Percentiles rank a stretch among this genome's conserved stretches.
Conservation (phyloP, 1,284 basidiomycete species). For the Pseudozyma sp. region DNA sequence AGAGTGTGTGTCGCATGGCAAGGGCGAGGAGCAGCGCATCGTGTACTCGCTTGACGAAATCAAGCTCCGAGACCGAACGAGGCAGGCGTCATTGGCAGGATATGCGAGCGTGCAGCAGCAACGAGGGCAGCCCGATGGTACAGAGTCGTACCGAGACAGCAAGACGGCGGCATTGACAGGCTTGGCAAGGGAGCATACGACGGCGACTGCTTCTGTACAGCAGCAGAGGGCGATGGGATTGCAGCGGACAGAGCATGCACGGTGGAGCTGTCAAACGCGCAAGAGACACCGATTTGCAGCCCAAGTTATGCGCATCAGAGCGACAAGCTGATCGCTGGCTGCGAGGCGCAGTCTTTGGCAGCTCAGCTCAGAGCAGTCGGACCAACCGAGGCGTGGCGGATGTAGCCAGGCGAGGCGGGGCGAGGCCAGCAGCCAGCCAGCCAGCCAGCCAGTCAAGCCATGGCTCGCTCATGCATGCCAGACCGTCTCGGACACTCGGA, state of each 20-base stretch:
- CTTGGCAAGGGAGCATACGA: not conserved
- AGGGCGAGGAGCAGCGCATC: not conserved
- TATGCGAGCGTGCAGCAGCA: not conserved
- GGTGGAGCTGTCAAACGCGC: slow-evolving; percentile 6
- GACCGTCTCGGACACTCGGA: slow-evolving; percentile 43
- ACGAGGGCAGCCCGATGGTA: slow-evolving; percentile 1
- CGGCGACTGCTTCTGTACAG: too few relatives aligned
- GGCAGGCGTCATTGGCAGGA: slow-evolving; percentile 1
- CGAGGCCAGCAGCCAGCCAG: not conserved
- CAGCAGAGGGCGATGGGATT: too few relatives aligned
- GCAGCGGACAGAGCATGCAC: slow-evolving; percentile 1
- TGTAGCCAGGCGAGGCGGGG: not conserved
- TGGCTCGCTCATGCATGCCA: slow-evolving; percentile 36
- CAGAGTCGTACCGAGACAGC: not conserved
- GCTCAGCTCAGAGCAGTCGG: not conserved
- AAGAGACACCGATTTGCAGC: slow-evolving; percentile 8
- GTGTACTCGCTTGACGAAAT: not conserved
- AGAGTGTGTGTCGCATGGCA: not conserved
- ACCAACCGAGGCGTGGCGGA: too few relatives aligned
- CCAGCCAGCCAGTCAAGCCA: not conserved
- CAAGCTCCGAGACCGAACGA: slow-evolving; percentile 2
- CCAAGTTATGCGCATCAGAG: not conserved
- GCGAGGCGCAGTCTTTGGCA: not conserved
- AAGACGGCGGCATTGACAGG: slow-evolving; percentile 1
- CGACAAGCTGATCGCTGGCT: not conserved